A percentile compares a stretch with the other conserved stretches of the same genome.
phyloP scores from a whole-genome alignment of 805 yeast genomes.

The Pichia kluyveri region DNA sequence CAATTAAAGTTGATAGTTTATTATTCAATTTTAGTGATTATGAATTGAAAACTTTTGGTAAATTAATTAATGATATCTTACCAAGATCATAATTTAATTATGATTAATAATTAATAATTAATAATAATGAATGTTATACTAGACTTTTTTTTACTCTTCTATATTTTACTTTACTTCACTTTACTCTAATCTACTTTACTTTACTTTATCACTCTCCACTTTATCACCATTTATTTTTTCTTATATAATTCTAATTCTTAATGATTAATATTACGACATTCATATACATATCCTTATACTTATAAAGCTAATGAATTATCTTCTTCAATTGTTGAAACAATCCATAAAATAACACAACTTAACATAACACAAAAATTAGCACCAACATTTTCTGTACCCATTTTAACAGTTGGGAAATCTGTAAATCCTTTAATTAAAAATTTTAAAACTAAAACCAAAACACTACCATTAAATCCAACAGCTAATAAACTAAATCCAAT shows the following conservation, averaged over 20 bases:
- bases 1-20: conserved; percentile 30
- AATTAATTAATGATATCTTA: conserved; percentile 16
- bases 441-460: conserved; percentile 79
- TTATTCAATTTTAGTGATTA: conserved; percentile 65
- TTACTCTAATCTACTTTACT: neutral
- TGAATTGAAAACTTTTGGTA: conserved; percentile 34
- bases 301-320: conserved; percentile 77
- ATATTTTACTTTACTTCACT: too few species aligned
- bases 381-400: conserved; percentile 87
- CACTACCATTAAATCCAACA: conserved; percentile 88
- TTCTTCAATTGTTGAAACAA: conserved; percentile 92
- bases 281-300: neutral
- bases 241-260: too few species aligned
- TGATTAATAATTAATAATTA: too few species aligned
- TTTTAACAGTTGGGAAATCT: conserved; percentile 79
- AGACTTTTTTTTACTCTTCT: too few species aligned
- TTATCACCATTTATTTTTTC: too few species aligned
- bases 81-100: conserved; percentile 11
- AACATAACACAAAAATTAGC: conserved; percentile 74
- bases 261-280: neutral
- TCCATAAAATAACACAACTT: conserved; percentile 86
- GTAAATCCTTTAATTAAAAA: conserved; percentile 68
- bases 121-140: too few species aligned
- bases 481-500: conserved; percentile 89
- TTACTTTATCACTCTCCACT: too few species aligned